Evolutionary conservation across 2,329 filamentous ascomycete species (phyloP), one percentile per base, ranked within the genome.

Genomic region (Fusarium pseudograminearum): DNA sequence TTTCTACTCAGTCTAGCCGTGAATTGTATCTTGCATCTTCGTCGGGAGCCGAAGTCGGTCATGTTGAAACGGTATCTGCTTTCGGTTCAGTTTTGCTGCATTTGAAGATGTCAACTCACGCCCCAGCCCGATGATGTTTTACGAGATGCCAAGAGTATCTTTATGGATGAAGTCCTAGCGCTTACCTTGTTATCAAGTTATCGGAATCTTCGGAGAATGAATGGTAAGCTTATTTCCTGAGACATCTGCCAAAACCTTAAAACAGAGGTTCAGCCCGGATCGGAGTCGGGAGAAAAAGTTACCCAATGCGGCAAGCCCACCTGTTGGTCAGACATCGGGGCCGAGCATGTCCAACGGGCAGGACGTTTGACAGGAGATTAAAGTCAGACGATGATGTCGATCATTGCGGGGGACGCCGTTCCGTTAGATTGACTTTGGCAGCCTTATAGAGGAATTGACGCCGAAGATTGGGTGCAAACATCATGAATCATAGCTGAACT

Each of bases 401-500:
- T 59, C 57, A 9, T n/a, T 28, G 30, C 57, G 40, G 57, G 33
- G 12, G 22, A 4, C 18, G 18, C 41, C 26, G 15, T 26, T 15
- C 33, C 18, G 48, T 41, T n/a, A 5, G n/a, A 40, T 16, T 59
- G 18, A 48, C 16, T 47, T 40, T 47, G 2, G 1, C 48, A 30
- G 48, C 9, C 31, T 10, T 40, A 41, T 0, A 40, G n/a, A 38
- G 33, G 33, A 40, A n/a, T 18, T 15, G 9, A 14, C 33, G 18
- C 53, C 38, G 12, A 31, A 48, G 41, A 60, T 60, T 36, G 18
- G 4, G 24, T 31, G 26, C 16, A 11, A 33, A 20, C 18, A 20
- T 60, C 57, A 60, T 60, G 57, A 60, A 28, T 58, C 57, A 60
- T 60, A 40, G 48, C 48, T 40, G 4, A 52, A 52, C 48, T 52